phyloP scores from a whole-genome alignment of 2,329 filamentous ascomycete species.

The Coniochaeta sp. region DNA sequence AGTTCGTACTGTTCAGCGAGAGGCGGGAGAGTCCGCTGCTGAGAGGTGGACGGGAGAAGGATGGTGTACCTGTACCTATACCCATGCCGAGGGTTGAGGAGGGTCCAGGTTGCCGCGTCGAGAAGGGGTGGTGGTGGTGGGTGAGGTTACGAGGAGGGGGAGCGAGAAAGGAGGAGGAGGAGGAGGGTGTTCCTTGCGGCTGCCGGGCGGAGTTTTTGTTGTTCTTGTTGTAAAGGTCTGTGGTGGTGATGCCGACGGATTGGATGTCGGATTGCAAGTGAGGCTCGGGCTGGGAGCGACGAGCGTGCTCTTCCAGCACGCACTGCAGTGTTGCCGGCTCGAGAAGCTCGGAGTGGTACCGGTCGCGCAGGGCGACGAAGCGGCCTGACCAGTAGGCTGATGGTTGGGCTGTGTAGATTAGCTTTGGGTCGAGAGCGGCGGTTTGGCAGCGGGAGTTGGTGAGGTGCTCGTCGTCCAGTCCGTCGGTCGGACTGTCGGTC shows the following conservation, averaged over 20 bases:
- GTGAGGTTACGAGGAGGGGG: no score
- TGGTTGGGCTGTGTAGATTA: slow-evolving; percentile 34
- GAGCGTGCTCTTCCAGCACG: slow-evolving; percentile 12
- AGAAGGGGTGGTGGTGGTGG: no score
- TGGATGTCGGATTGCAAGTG: no score
- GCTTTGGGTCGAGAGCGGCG: slow-evolving; percentile 14
- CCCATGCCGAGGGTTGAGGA: not conserved
- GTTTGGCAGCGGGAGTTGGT: slow-evolving; percentile 1
- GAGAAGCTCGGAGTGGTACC: slow-evolving; percentile 35
- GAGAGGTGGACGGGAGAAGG: not conserved
- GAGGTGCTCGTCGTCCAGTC: no score
- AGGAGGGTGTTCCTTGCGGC: not conserved
- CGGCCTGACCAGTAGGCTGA: slow-evolving; percentile 56
- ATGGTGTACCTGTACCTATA: no score
- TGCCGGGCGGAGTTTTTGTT: no score
- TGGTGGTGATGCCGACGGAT: not conserved
- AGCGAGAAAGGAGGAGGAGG: slow-evolving; percentile 5
- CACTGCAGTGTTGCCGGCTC: slow-evolving; percentile 13
- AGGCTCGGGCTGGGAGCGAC: not conserved
- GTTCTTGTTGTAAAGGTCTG: not conserved
- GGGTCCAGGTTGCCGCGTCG: slow-evolving; percentile 11
- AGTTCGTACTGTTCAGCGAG: not conserved
- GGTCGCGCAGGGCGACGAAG: slow-evolving; percentile 50
- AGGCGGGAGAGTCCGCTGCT: not conserved
- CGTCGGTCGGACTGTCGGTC: no score